Evolutionary conservation across 768 basidiomycete genomes (phyloP).

Genomic region (Dentipellis sp.): DNA sequence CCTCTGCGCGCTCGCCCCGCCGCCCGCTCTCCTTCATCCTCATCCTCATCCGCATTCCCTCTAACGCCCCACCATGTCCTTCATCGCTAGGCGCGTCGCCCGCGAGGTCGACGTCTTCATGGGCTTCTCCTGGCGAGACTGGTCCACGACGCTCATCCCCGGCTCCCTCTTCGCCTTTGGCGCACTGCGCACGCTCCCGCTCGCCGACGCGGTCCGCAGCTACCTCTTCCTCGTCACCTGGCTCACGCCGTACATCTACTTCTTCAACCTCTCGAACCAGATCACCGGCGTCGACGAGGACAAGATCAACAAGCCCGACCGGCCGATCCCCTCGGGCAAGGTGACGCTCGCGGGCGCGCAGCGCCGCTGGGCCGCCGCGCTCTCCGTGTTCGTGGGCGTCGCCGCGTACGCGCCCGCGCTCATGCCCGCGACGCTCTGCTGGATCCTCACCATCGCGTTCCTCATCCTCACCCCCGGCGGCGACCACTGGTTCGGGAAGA

Average conservation of each 20-base stretch:
- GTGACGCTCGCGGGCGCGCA: constrained; percentile 9
- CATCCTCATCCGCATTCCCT: too few relatives aligned
- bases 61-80: background rate
- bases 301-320: constrained; percentile 19
- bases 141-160: background rate
- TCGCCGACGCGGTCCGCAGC: background rate
- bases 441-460: background rate
- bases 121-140: background rate
- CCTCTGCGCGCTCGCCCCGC: too few relatives aligned
- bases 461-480: background rate
- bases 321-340: constrained; percentile 21
- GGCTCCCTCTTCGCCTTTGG: background rate
- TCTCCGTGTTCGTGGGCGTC: background rate
- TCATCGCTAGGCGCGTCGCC: background rate
- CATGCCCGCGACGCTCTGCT: background rate
- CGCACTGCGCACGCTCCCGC: background rate
- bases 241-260: constrained; percentile 21
- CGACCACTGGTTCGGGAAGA: background rate
- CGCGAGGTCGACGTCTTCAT: background rate
- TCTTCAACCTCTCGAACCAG: constrained; percentile 21
- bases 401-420: background rate
- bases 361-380: background rate
- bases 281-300: constrained; percentile 17
- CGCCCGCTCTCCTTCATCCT: too few relatives aligned
- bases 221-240: constrained; percentile 11